Conservation (phyloP, 1,284 basidiomycete species). For the Fistulinella staudtii region DNA sequence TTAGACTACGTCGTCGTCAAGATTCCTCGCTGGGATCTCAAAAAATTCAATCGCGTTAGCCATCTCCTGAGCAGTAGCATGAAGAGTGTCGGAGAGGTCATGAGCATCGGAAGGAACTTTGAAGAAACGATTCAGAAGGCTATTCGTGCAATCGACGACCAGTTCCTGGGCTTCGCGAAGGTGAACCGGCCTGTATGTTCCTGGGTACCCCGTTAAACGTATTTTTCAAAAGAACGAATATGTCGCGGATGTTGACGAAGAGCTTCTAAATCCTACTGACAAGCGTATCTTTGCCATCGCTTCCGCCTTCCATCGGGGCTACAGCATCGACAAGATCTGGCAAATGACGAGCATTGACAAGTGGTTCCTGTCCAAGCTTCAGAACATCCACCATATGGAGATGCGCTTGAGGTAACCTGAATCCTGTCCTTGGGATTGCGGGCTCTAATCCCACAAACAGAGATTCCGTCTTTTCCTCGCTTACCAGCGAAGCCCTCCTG, state of each 20-base stretch:
- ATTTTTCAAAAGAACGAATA: conserved; percentile 67
- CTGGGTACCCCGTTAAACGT: not conserved
- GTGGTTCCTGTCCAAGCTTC: conserved; percentile 93
- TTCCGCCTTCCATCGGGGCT: conserved; percentile 84
- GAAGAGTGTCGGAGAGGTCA: conserved; percentile 99
- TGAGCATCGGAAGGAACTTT: conserved; percentile 97
- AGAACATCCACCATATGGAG: conserved; percentile 82
- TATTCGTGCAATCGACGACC: conserved; percentile 93
- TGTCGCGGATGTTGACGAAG: conserved; percentile 82
- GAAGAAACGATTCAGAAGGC: conserved; percentile 99
- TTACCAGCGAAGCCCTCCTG: conserved; percentile 66
- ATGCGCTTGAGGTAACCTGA: conserved; percentile 60
- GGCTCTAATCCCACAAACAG: conserved; percentile 38
- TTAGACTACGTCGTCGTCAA: conserved; percentile 98
- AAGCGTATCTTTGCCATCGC: conserved; percentile 92
- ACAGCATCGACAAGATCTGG: conserved; percentile 95
- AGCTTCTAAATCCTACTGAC: conserved; percentile 85
- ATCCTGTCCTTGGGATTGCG: not conserved
- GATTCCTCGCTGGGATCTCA: conserved; percentile 98
- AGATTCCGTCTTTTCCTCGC: conserved; percentile 62
- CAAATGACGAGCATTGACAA: conserved; percentile 96
- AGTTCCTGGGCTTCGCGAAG: conserved; percentile 89
- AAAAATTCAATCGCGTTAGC: conserved; percentile 94
- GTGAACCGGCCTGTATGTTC: conserved; percentile 37
- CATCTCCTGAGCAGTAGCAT: conserved; percentile 87